Evolutionary conservation across 208 protist genomes (phyloP).

Genomic region (Tritrichomonas musculus): DNA sequence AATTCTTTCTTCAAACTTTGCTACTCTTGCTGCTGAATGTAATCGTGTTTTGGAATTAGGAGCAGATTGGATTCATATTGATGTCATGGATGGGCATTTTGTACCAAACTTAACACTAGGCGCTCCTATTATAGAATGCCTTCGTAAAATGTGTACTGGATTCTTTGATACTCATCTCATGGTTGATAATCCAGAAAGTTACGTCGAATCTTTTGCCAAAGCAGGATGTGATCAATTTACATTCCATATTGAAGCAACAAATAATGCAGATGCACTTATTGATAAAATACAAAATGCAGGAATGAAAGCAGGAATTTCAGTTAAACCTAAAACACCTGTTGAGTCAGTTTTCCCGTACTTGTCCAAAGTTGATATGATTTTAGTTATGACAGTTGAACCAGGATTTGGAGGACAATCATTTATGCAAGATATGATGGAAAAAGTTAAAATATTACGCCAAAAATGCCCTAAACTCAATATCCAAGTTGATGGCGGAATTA

Average conservation of each 20-base stretch:
- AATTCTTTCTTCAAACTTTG: constrained; percentile 74
- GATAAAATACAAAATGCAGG: constrained; percentile 55
- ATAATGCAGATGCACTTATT: constrained; percentile 58
- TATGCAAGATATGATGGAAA: constrained; percentile 87
- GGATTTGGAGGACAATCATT: constrained; percentile 98
- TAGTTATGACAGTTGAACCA: constrained; percentile 96
- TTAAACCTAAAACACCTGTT: constrained; percentile 73
- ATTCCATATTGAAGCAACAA: constrained; percentile 82
- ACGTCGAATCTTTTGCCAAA: constrained; percentile 68
- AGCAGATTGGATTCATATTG: constrained; percentile 51
- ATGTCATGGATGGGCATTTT: constrained; percentile 64
- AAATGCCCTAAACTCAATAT: constrained; percentile 78
- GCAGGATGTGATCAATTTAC: constrained; percentile 76
- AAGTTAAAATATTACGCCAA: constrained; percentile 73
- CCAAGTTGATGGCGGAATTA: constrained; percentile 94
- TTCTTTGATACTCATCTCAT: constrained; percentile 61
- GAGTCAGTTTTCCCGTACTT: constrained; percentile 50
- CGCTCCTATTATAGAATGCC: constrained; percentile 48
- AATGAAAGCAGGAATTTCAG: constrained; percentile 80
- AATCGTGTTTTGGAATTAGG: constrained; percentile 58
- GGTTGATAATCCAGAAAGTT: constrained; percentile 57
- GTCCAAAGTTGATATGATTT: constrained; percentile 80
- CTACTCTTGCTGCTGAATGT: constrained; percentile 66
- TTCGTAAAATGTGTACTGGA: constrained; percentile 38
- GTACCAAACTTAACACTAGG: constrained; percentile 63